Percentiles rank a stretch among this genome's conserved stretches.
Conservation (phyloP, 805 yeast genomes). For the Blastobotrys americana region DNA sequence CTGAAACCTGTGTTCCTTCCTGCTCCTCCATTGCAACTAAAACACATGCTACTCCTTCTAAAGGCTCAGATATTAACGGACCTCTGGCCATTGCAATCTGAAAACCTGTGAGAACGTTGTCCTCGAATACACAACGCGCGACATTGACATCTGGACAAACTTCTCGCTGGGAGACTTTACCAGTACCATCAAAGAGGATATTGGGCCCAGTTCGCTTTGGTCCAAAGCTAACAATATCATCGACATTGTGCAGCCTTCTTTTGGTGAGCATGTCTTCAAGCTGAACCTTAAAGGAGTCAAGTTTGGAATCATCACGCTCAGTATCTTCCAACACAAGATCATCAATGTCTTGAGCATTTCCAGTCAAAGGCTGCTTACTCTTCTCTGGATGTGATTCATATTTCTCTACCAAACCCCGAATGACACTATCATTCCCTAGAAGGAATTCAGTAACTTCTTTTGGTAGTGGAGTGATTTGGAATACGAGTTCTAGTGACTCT, state of each 20-base stretch:
- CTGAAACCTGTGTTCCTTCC: slow-evolving; percentile 24
- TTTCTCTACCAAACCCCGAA: slow-evolving; percentile 32
- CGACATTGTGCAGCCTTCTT: slow-evolving; percentile 18
- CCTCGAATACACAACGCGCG: slow-evolving; percentile 35
- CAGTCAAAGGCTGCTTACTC: slow-evolving; percentile 20
- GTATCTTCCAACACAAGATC: slow-evolving; percentile 26
- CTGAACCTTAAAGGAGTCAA: slow-evolving; percentile 23
- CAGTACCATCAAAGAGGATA: slow-evolving; percentile 51
- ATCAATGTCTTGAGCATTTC: slow-evolving; percentile 16
- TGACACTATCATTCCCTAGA: slow-evolving; percentile 38
- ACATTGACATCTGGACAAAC: slow-evolving; percentile 15
- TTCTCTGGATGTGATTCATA: slow-evolving; percentile 9
- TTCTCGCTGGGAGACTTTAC: slow-evolving; percentile 32
- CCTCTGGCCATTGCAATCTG: slow-evolving; percentile 78
- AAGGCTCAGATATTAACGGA: slow-evolving; percentile 80
- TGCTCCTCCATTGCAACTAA: slow-evolving; percentile 23
- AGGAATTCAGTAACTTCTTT: slow-evolving; percentile 43
- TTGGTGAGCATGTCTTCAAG: slow-evolving; percentile 11
- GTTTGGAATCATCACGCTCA: slow-evolving; percentile 20
- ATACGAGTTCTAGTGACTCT: slow-evolving; percentile 40
- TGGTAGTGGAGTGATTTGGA: slow-evolving; percentile 51
- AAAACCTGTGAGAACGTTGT: slow-evolving; percentile 72
- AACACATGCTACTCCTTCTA: slow-evolving; percentile 68
- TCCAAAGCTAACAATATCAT: slow-evolving; percentile 59
- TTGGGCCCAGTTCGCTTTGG: slow-evolving; percentile 74